Percentiles rank a stretch among this genome's conserved stretches.
phyloP scores from a whole-genome alignment of 768 basidiomycete genomes.

The Tulasnella sp. region DNA sequence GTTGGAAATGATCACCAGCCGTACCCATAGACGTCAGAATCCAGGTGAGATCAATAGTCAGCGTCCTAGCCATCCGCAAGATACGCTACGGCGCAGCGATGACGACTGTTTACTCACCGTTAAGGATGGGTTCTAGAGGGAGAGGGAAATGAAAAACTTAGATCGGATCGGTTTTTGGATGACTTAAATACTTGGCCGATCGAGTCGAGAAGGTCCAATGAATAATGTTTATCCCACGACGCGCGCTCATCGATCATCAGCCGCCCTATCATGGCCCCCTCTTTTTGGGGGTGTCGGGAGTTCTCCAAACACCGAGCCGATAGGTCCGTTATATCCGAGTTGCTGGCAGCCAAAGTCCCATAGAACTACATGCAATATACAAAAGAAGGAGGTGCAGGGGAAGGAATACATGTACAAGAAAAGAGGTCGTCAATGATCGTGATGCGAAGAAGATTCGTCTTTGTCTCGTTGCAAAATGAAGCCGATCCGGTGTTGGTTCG shows the following conservation, averaged over 20 bases:
- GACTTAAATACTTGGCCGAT: not conserved
- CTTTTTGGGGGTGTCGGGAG: not conserved
- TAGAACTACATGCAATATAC: not conserved
- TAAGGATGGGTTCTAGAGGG: no score
- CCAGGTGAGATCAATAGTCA: no score
- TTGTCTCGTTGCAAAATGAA: conserved; percentile 26
- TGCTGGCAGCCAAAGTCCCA: not conserved
- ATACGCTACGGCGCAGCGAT: no score
- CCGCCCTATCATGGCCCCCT: not conserved
- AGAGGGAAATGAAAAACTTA: no score
- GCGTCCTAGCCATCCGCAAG: no score
- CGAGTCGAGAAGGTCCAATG: not conserved
- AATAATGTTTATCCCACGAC: no score
- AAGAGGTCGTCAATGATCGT: not conserved
- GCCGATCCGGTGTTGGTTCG: conserved; percentile 15
- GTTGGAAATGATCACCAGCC: not conserved
- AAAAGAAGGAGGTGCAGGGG: not conserved
- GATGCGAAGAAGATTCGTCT: not conserved
- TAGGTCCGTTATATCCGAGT: not conserved
- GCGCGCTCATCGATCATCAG: not conserved
- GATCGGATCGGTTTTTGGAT: not conserved
- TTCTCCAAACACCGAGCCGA: not conserved
- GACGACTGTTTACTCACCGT: no score
- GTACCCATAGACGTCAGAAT: not conserved
- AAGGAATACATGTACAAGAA: not conserved